A percentile compares a stretch with the other conserved stretches of the same genome.
Conservation (phyloP, 2,329 filamentous ascomycete genomes). For the Lecanicillium sp. region DNA sequence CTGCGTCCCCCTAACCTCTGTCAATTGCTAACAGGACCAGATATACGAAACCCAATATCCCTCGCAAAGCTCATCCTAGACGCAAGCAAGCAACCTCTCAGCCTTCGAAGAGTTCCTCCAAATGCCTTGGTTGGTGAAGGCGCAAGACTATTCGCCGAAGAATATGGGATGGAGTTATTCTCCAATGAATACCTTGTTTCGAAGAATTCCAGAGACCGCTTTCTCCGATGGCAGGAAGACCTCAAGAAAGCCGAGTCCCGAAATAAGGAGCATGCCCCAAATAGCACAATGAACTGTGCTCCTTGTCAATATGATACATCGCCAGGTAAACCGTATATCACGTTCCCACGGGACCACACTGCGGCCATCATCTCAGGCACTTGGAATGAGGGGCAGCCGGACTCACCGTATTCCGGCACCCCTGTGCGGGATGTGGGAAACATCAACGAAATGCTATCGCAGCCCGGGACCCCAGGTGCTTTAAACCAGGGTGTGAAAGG, state of each 20-base stretch:
- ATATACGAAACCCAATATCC: slow-evolving; percentile 86
- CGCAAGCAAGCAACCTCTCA: slow-evolving; percentile 65
- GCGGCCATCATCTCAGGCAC: slow-evolving; percentile 47
- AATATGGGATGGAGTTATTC: slow-evolving; percentile 67
- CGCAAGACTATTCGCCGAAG: slow-evolving; percentile 75
- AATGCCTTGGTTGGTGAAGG: slow-evolving; percentile 85
- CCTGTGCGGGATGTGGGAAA: slow-evolving; percentile 13
- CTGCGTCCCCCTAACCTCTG: too few species aligned
- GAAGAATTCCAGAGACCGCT: slow-evolving; percentile 68
- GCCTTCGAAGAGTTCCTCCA: slow-evolving; percentile 80
- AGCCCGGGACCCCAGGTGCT: too few species aligned
- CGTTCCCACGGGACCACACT: slow-evolving; percentile 36
- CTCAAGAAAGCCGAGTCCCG: slow-evolving; percentile 52
- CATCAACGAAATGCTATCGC: too few species aligned
- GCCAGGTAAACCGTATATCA: slow-evolving; percentile 16
- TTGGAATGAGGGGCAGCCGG: slow-evolving; percentile 56
- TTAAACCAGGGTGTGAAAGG: too few species aligned
- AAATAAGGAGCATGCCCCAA: slow-evolving; percentile 17
- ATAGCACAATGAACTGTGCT: slow-evolving; percentile 13
- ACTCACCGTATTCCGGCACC: slow-evolving; percentile 38
- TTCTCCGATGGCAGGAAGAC: slow-evolving; percentile 69
- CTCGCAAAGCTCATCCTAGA: slow-evolving; percentile 79
- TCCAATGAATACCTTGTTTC: slow-evolving; percentile 74
- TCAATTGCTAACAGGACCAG: slow-evolving; percentile 34
- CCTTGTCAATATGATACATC: slow-evolving; percentile 26